Conservation (phyloP, 441 rosid species). For the Melastoma candidum region DNA sequence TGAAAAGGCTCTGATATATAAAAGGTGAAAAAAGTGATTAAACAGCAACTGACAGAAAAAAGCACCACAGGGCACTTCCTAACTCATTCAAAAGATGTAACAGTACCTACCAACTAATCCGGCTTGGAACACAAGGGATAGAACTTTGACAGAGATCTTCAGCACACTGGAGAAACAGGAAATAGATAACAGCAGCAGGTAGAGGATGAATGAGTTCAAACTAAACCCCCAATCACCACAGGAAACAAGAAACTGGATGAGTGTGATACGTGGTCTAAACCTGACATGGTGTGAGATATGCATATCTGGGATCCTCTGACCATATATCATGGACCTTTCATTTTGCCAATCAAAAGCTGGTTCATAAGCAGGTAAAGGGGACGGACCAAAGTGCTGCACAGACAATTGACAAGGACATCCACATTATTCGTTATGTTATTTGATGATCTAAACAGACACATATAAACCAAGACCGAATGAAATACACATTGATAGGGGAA, state of each 20-base stretch:
- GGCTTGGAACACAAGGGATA: conserved; percentile 81
- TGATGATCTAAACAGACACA: no score
- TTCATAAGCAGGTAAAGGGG: conserved; percentile 98
- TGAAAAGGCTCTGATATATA: conserved; percentile 74
- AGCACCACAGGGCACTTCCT: conserved; percentile 7
- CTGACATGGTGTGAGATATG: conserved; percentile 56
- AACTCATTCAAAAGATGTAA: no score
- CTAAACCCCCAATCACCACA: not conserved
- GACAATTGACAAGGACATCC: conserved; percentile 5
- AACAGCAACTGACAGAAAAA: conserved; percentile 4
- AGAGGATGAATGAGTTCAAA: conserved; percentile 5
- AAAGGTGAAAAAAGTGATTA: conserved; percentile 10
- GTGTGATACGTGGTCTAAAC: conserved; percentile 22
- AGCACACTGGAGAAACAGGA: conserved; percentile 48
- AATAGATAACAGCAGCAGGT: conserved; percentile 7
- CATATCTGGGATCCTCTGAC: conserved; percentile 88
- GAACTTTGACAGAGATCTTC: conserved; percentile 85
- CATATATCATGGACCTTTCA: conserved; percentile 87
- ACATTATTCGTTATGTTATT: no score
- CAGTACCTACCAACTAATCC: conserved; percentile 73
- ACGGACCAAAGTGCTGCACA: conserved; percentile 80
- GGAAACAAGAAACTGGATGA: not conserved
- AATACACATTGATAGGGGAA: no score
- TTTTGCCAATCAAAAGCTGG: conserved; percentile 99
- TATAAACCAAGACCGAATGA: no score